Conservation (phyloP, 257 asterid genomes). For the Eustoma russellianum region DNA sequence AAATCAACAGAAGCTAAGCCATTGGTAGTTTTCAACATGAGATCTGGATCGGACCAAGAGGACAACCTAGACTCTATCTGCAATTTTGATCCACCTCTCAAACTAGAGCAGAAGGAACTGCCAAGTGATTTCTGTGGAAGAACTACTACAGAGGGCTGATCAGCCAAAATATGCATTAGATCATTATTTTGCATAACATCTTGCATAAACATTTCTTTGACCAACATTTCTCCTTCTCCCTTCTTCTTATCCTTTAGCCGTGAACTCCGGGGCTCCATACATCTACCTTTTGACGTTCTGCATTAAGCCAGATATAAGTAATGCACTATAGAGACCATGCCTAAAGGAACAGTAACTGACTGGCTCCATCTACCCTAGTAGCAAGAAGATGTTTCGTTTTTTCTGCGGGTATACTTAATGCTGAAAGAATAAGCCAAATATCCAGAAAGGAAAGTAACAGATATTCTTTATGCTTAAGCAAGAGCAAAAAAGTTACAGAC, state of each 20-base stretch:
- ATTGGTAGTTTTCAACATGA: slow-evolving; percentile 32
- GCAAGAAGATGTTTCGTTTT: neutral
- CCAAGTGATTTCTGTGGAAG: slow-evolving; percentile 55
- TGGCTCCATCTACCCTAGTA: neutral
- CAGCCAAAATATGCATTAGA: slow-evolving; percentile 60
- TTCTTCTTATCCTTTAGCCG: slow-evolving; percentile 79
- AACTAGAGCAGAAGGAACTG: slow-evolving; percentile 21
- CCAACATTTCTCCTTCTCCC: slow-evolving; percentile 80
- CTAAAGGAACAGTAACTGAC: too few relatives aligned
- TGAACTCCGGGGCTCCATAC: slow-evolving; percentile 76
- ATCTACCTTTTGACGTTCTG: slow-evolving; percentile 54
- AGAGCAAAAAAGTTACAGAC: too few relatives aligned
- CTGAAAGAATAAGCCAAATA: too few relatives aligned
- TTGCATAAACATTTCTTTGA: slow-evolving; percentile 68
- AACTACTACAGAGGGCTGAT: slow-evolving; percentile 69
- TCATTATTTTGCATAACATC: slow-evolving; percentile 69
- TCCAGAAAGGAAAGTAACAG: too few relatives aligned
- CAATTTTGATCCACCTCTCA: slow-evolving; percentile 33
- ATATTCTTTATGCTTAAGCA: too few relatives aligned
- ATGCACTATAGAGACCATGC: neutral
- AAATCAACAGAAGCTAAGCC: slow-evolving; percentile 21
- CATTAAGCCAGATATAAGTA: slow-evolving; percentile 2
- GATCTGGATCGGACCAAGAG: slow-evolving; percentile 50
- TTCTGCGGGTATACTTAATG: too few relatives aligned
- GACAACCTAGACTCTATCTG: slow-evolving; percentile 35